Evolutionary conservation across 2,329 filamentous ascomycete genomes (phyloP).

Genomic region (Proliferodiscus dingleyae): DNA sequence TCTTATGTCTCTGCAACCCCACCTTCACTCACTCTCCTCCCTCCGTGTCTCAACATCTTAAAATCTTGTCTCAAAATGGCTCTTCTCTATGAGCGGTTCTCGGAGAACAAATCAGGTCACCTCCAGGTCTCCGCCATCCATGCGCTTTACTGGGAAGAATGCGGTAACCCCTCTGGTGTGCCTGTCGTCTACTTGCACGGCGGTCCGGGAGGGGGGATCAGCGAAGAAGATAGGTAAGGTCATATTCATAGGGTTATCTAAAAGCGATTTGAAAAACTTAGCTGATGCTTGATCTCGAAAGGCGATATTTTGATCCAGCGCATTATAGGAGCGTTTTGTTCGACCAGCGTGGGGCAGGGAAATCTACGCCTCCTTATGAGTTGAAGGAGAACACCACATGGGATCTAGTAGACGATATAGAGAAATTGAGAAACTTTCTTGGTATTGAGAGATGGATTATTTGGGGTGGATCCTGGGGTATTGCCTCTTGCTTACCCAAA

Average conservation of each 20-base stretch:
- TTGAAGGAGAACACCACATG: constrained; percentile 42
- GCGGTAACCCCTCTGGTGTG: constrained; percentile 19
- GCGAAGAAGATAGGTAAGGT: constrained; percentile 34
- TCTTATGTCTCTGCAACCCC: too few species aligned
- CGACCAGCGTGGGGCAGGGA: constrained; percentile 43
- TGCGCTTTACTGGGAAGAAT: constrained; percentile 30
- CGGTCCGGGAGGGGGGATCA: constrained; percentile 37
- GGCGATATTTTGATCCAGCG: constrained; percentile 40
- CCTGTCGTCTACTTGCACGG: constrained; percentile 40
- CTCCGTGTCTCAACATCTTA: too few species aligned
- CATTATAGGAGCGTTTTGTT: constrained; percentile 42
- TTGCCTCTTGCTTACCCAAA: too few species aligned
- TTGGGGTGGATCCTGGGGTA: constrained; percentile 44
- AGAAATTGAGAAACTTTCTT: constrained; percentile 38
- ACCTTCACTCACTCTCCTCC: too few species aligned
- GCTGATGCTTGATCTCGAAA: constrained; percentile 30
- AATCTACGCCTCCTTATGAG: constrained; percentile 38
- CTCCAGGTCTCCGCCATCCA: constrained; percentile 27
- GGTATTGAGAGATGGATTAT: constrained; percentile 41
- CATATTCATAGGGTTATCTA: constrained; percentile 10
- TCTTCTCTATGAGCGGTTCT: constrained; percentile 24
- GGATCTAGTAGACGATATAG: constrained; percentile 41
- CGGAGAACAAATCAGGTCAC: constrained; percentile 23
- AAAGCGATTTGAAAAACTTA: background rate
- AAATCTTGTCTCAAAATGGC: too few species aligned